Base-by-base conservation (phyloP, 108 stramenopile species). In the Aurantiochytrium sp. region DNA sequence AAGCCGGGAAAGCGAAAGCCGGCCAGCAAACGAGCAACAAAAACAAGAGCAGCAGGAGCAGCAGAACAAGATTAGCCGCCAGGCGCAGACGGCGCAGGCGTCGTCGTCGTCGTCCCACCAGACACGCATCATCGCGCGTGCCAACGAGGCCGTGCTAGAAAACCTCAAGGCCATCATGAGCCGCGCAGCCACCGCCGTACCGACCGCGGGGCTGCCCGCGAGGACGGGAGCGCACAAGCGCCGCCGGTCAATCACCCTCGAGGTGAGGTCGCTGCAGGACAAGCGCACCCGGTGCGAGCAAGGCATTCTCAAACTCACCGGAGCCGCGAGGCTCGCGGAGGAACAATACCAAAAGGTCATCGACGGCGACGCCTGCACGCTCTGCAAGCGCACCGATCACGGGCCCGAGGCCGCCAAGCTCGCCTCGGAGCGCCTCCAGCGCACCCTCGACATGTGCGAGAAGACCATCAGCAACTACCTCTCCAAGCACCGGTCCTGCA, bases 361-460 rank as follows among this genome's bases (percentile, higher is more conserved):
- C 24, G 42, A 81, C 42, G 45, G 45, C 12, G 21, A 48, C 42
- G 45, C n/a, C 36, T 81, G 73, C 73, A 30, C 42, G 42, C 45
- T 81, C 24, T 81, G 73, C 73, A 41, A 81, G 24, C 39, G 73
- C 45, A 24, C 42, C 12, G 59, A 65, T 10, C 59, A 65, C 4
- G 42, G 10, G 45, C 73, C 73, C 21, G 45, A 41, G 39, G 73
- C 45, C 30, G 73, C 73, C 30, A 30, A 27, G 42, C n/a, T 41
- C 8, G 39, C 73, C 1, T 6, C 12, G 30, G 42, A 42, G 36
- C 39, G 73, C 42, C 39, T 81, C 42, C 15, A 81, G 39, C 73
- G 73, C 73, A 81, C 73, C 42, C 73, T 81, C 24, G 45, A 48
- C 27, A 41, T 81, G 73, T 81, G 73, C 73, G 73, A 81, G 39